These are phyloP conservation scores for Gloeostereum incarnatum DNA, from an alignment of 768 basidiomycete genomes.

Conservation along the genomic window DNA sequence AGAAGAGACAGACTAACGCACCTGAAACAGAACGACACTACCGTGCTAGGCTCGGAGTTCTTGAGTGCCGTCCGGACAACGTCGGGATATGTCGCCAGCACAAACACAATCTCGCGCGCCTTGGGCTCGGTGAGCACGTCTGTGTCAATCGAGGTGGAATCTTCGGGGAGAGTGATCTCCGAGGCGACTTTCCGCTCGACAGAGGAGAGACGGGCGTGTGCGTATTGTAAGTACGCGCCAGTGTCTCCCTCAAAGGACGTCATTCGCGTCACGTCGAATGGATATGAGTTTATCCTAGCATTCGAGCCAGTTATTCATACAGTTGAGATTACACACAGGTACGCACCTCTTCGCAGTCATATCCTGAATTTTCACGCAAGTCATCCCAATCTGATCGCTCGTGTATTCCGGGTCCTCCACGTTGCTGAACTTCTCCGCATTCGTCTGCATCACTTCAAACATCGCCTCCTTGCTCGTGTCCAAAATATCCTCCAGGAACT, in stretches of 20 bases:
- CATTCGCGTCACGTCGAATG: constrained; percentile 92
- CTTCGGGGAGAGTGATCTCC: constrained; percentile 70
- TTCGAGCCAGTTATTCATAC: constrained; percentile 1
- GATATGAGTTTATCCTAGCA: constrained; percentile 87
- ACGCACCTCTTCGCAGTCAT: constrained; percentile 87
- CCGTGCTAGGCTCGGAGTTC: constrained; percentile 81
- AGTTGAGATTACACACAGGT: constrained; percentile 4
- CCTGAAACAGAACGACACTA: constrained; percentile 89
- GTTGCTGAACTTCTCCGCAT: constrained; percentile 84
- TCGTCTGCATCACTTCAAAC: constrained; percentile 95
- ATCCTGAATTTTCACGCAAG: constrained; percentile 96
- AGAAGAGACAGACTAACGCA: too few relatives aligned
- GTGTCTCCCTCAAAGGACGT: constrained; percentile 94
- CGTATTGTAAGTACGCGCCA: constrained; percentile 93
- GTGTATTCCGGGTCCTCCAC: constrained; percentile 82
- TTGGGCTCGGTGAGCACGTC: constrained; percentile 62
- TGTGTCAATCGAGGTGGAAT: constrained; percentile 62
- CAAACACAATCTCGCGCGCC: constrained; percentile 76
- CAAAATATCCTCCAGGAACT: constrained; percentile 91
- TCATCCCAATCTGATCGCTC: constrained; percentile 80
- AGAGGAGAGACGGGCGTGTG: constrained; percentile 87
- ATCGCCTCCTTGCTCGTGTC: constrained; percentile 81
- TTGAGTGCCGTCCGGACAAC: constrained; percentile 80
- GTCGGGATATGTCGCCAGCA: constrained; percentile 88
- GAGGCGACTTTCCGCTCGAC: constrained; percentile 89